A percentile compares a stretch with the other conserved stretches of the same genome.
Conservation (phyloP, 192 early-diverging fungal species). For the Globomyces pollinis-pini region DNA sequence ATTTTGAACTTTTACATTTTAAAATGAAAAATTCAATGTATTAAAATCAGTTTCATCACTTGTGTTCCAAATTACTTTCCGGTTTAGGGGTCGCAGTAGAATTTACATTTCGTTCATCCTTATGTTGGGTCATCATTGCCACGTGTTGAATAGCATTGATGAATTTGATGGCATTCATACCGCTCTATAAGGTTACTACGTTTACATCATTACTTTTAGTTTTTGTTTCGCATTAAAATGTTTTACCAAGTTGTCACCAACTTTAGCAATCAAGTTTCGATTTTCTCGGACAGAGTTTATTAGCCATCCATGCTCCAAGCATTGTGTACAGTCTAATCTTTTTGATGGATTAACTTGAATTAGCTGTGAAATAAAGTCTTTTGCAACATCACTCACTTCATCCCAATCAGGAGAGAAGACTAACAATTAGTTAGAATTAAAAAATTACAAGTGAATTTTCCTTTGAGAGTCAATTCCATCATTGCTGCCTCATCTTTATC, state of each 20-base stretch:
- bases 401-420: slow-evolving; percentile 38
- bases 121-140: too few relatives aligned
- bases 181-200: not conserved
- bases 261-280: not conserved
- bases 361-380: slow-evolving; percentile 57
- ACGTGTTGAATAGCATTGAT: not conserved
- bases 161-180: slow-evolving; percentile 11
- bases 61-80: too few relatives aligned
- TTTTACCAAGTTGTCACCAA: slow-evolving; percentile 22
- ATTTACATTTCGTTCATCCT: too few relatives aligned
- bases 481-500: slow-evolving; percentile 45
- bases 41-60: too few relatives aligned
- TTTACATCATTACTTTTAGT: slow-evolving; percentile 12
- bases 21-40: too few relatives aligned
- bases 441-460: slow-evolving; percentile 5
- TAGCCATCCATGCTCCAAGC: slow-evolving; percentile 21
- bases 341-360: slow-evolving; percentile 52
- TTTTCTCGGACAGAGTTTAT: slow-evolving; percentile 4
- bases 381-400: slow-evolving; percentile 51
- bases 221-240: slow-evolving; percentile 23
- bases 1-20: too few relatives aligned
- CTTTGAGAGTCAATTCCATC: slow-evolving; percentile 25
- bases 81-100: too few relatives aligned
- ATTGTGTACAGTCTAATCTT: slow-evolving; percentile 34
- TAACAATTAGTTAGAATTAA: not conserved